Base-by-base conservation (phyloP, 2,329 filamentous ascomycete genomes). In the Teratosphaeria viscida region DNA sequence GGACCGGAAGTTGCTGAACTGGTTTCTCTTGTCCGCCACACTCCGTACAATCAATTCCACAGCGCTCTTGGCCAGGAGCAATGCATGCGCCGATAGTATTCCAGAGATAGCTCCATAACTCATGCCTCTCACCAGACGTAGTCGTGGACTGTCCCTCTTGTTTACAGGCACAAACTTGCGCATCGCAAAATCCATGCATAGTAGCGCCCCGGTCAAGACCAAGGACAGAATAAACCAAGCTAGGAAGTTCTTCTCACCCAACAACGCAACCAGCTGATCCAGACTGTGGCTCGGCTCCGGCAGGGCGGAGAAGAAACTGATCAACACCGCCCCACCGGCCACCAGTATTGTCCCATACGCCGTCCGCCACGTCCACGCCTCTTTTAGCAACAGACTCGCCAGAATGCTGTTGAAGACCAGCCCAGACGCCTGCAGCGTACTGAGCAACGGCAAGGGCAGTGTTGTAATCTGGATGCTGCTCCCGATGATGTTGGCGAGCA, bases 371-470 rank as follows among this genome's bases (percentile, higher is more conserved):
- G 94, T 97, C 75, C 97, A 99, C 4, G 92, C 90, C 75, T 99
- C 92, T 70, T 88, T 87, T 55, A 99, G 82, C 69, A 97, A 90
- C 60, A 97, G 78, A 53, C 91, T 95, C 62, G 94, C 94, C 80
- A 95, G 96, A 74, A 97, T 90, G 60, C 92, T 96, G 79, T 99
- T 99, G 81, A 99, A 99, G 63, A 99, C 94, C 59, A 99, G 82
- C 53, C 94, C 94, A 3, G 92, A 95, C 19, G 92, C 92, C 77
- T 99, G 94, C 43, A 99, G 79, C 1, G 94, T 96, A 59, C 92
- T 97, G 37, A 99, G 83, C 5, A 99, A 91, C 23, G 94, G 94
- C 26, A 99, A 80, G 16, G 94, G 94, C 53, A 99, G 81, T 0
- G 92, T 96, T 34, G 94, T 96, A 72, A 99, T 97, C 76, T 99